Evolutionary conservation across 768 basidiomycete species (phyloP), one percentile per base, ranked within the genome.

Genomic region (Cystobasidium ongulense): DNA sequence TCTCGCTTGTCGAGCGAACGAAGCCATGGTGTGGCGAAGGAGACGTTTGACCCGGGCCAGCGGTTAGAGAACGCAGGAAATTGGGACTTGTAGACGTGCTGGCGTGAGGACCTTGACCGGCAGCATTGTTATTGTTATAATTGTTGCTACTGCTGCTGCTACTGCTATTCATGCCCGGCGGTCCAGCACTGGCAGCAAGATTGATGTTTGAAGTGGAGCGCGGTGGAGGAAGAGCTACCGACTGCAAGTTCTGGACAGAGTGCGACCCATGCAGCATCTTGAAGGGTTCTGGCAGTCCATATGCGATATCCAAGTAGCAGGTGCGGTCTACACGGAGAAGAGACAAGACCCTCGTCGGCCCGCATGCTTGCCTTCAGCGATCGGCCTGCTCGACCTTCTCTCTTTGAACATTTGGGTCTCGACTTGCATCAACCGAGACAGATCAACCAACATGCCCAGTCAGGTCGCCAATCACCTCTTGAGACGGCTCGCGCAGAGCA

Each of bases 181-280:
- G 25, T 64, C 27, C 63, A 50, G 46, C 46, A n/a, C 46, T 50
- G 15, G 57, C 43, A 17, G 7, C n/a, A 15, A 67, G 50, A 29
- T 67, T 50, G 65, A 39, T 21, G 21, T 39, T 46, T 15, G 65
- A 67, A 15, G 43, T 52, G 27, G 65, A 67, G 23, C 65, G 65
- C 18, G 65, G 65, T 27, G 65, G 65, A 35, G 46, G 50, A 11
- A 52, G 65, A 52, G 21, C n/a, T 29, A n/a, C 46, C 15, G 65
- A 46, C 29, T 46, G 43, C 31, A 67, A n/a, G 43, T 41, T 52
- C 25, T 52, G 38, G 21, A 31, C 29, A 52, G 65, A 67, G 29
- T 52, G 38, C 21, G 65, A 46, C 2, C 43, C 43, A 36, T 41
- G 65, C 18, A 67, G 65, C 65, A 67, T 67, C 33, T 46, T 13